phyloP scores from a whole-genome alignment of 345 rosid genomes.

The Melaleuca quinquenervia region DNA sequence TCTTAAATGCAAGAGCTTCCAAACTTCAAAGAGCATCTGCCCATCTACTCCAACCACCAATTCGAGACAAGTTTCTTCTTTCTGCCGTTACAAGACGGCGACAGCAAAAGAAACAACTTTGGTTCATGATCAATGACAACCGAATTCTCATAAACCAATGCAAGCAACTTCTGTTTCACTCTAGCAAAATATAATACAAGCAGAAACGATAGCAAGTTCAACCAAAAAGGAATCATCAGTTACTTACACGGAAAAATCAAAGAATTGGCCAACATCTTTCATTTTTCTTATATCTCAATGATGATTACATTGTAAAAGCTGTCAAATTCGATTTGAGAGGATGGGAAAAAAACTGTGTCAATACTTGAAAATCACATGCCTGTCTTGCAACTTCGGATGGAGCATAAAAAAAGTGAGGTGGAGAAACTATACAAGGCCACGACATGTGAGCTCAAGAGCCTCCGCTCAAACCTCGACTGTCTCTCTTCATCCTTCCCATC shows the following conservation, averaged over 20 bases:
- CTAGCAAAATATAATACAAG: neutral
- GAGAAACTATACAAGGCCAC: neutral
- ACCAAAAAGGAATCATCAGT: neutral
- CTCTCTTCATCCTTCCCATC: slow-evolving; percentile 48
- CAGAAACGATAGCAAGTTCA: neutral
- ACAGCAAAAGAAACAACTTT: neutral
- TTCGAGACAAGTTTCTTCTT: neutral
- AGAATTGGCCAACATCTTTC: neutral
- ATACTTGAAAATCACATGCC: neutral
- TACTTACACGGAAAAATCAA: neutral
- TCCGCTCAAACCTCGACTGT: slow-evolving; percentile 42
- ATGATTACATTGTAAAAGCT: neutral
- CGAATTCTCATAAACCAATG: neutral
- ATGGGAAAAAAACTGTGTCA: neutral
- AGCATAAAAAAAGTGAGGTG: neutral
- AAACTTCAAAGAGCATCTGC: neutral
- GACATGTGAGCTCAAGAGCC: slow-evolving; percentile 11
- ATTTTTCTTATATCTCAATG: neutral
- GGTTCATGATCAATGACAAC: neutral
- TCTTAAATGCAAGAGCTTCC: neutral
- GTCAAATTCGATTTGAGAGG: neutral
- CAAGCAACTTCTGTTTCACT: neutral
- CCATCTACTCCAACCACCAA: neutral
- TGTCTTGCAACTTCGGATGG: neutral
- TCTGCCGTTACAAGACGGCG: neutral